Percentiles rank a stretch among this genome's conserved stretches.
phyloP scores from a whole-genome alignment of 345 rosid genomes.

The Abelmoschus esculentus region DNA sequence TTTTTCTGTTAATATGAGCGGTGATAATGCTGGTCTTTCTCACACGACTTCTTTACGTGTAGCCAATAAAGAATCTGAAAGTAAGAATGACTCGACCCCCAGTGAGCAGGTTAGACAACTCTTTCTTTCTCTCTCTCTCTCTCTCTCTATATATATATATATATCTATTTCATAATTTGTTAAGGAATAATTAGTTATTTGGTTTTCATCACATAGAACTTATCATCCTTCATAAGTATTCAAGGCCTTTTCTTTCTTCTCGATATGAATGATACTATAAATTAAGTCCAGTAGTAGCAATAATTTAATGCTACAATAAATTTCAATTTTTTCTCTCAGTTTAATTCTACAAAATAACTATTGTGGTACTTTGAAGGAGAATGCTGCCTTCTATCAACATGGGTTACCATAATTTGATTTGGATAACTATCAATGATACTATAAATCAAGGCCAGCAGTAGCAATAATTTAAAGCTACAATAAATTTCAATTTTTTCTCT shows the following conservation, averaged over 20 bases:
- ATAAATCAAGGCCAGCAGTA: background rate
- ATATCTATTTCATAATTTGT: background rate
- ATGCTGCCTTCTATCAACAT: background rate
- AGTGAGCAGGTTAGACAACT: conserved; percentile 44
- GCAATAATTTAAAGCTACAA: too few species aligned
- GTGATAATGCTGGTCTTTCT: conserved; percentile 24
- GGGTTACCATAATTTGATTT: background rate
- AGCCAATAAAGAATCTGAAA: conserved; percentile 30
- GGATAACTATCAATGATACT: background rate
- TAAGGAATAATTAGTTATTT: background rate
- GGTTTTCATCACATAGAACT: background rate
- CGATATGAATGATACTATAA: background rate
- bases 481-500: too few species aligned
- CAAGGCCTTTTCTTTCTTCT: background rate
- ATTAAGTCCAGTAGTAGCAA: background rate
- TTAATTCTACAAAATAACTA: background rate
- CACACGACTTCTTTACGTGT: conserved; percentile 19
- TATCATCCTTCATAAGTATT: background rate
- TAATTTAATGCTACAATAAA: too few species aligned
- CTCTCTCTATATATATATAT: background rate
- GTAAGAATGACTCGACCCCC: conserved; percentile 27
- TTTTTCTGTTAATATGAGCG: conserved; percentile 17
- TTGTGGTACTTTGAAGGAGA: background rate
- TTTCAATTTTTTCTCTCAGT: too few species aligned
- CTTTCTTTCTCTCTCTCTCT: background rate